Base-by-base conservation (phyloP, 768 basidiomycete species). In the Auricularia cornea region DNA sequence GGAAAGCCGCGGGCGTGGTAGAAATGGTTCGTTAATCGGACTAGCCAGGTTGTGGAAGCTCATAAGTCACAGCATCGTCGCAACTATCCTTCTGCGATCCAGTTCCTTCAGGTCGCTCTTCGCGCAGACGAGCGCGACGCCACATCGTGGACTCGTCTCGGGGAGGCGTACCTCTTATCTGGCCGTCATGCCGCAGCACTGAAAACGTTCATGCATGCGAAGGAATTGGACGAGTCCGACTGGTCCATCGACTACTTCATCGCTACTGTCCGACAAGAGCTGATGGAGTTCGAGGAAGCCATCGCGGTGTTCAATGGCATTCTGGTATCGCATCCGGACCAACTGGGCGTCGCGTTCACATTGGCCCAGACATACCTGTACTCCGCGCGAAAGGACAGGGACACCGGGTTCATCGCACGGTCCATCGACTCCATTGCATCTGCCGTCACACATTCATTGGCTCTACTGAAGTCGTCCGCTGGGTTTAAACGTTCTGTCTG, bases 1-100 rank as follows among this genome's bases (percentile, higher is more conserved):
- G 96, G 95, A 98, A 97, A 74, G 95, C 94, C 26, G 75, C 93
- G 38, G 97, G 94, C 1, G 84, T 92, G 0, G 94, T 94, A 2
- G 94, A 95, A 72, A 76, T 95, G 76, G 96, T 94, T 69, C 73
- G 88, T 77, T n/a, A n/a, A n/a, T n/a, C n/a, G n/a, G n/a, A n/a
- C n/a, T n/a, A n/a, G n/a, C n/a, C n/a, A n/a, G n/a, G n/a, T n/a
- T n/a, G n/a, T n/a, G n/a, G n/a, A n/a, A n/a, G n/a, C n/a, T n/a
- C n/a, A n/a, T n/a, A n/a, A n/a, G n/a, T n/a, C n/a, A n/a, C n/a
- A 94, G 92, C 84, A 80, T 63, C 83, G 84, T 29, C 78, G 79
- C 60, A 86, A 92, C 66, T 93, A 89, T 69, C 68, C 80, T 3
- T 78, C 83, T 48, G 92, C 94, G 2, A 92, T 93, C 35, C 85